phyloP scores from a whole-genome alignment of 805 yeast genomes.

The Metschnikowia drakensbergensis region DNA sequence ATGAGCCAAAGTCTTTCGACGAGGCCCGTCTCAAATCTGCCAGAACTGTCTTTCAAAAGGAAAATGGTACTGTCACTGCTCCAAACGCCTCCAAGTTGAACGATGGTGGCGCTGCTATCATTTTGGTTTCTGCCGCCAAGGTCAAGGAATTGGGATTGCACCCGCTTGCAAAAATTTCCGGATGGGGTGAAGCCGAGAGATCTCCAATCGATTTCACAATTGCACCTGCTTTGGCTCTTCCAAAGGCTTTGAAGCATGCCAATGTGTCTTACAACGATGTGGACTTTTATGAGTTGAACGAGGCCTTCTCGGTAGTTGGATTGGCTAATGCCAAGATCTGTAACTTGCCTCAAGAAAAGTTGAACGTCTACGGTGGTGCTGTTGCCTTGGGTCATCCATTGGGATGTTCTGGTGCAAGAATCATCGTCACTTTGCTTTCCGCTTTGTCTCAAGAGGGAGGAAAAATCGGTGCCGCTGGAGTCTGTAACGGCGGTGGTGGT shows the following conservation, averaged over 20 bases:
- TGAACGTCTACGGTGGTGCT: conserved; percentile 93
- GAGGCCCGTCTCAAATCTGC: conserved; percentile 75
- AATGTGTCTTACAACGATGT: conserved; percentile 59
- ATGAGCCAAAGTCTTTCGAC: conserved; percentile 76
- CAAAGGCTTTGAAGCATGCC: conserved; percentile 92
- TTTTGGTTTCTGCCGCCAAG: conserved; percentile 81
- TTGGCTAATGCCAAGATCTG: conserved; percentile 78
- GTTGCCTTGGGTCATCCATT: conserved; percentile 94
- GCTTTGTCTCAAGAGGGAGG: conserved; percentile 77
- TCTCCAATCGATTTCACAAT: conserved; percentile 93
- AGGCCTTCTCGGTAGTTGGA: conserved; percentile 97
- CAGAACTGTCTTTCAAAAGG: conserved; percentile 91
- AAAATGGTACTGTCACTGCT: conserved; percentile 94
- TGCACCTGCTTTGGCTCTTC: conserved; percentile 92
- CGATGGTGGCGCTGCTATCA: conserved; percentile 97
- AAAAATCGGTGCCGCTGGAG: conserved; percentile 89
- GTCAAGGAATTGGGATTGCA: conserved; percentile 79
- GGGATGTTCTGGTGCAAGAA: conserved; percentile 95
- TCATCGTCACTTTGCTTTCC: conserved; percentile 78
- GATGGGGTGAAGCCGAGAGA: conserved; percentile 99
- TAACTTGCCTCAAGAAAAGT: conserved; percentile 57
- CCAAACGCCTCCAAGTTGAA: conserved; percentile 95
- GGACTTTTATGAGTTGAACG: conserved; percentile 93
- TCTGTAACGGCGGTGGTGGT: conserved; percentile 99
- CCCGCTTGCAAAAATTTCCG: conserved; percentile 84